Percentiles rank a stretch among this genome's conserved stretches.
These are phyloP conservation scores for Acacia concinna DNA, from an alignment of 331 rosid species.

Conservation along the genomic window DNA sequence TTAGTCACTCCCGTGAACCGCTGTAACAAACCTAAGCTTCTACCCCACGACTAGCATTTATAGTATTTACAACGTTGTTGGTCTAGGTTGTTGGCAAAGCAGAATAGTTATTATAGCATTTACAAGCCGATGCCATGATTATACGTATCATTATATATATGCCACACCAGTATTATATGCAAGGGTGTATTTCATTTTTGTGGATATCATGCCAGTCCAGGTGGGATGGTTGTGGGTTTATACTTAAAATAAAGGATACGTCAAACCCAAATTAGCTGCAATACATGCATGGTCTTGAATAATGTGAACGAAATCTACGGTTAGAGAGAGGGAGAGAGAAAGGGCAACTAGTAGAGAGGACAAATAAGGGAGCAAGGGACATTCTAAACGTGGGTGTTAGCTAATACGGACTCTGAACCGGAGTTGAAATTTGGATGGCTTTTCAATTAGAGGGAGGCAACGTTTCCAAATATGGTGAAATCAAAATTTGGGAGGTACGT, in stretches of 20 bases:
- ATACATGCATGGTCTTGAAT: neutral
- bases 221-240: neutral
- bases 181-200: neutral
- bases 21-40: neutral
- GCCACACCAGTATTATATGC: neutral
- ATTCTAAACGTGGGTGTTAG: neutral
- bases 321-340: neutral
- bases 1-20: neutral
- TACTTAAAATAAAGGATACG: neutral
- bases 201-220: neutral
- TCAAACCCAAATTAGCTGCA: neutral
- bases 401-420: neutral
- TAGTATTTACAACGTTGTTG: neutral
- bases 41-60: neutral
- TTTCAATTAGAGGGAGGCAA: neutral
- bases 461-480: neutral
- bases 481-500: slow-evolving; percentile 12
- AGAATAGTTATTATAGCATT: neutral
- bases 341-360: neutral
- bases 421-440: neutral
- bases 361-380: neutral
- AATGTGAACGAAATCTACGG: neutral
- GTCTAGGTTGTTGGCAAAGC: neutral
- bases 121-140: neutral
- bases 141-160: neutral